phyloP scores from a whole-genome alignment of 495 filamentous ascomycete genomes.

The Penicillium flavigenum region DNA sequence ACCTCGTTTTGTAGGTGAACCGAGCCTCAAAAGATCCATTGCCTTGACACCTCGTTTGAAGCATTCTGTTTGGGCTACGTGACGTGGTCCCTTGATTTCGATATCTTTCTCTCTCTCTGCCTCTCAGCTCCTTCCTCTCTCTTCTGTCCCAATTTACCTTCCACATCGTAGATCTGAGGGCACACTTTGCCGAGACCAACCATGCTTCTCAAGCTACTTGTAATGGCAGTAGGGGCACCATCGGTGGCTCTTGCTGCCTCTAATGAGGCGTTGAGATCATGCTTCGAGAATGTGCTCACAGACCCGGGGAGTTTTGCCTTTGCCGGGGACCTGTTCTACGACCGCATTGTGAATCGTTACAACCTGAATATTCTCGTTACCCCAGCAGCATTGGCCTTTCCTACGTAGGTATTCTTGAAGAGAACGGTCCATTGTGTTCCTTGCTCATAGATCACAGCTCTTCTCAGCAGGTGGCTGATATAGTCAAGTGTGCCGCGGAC shows the following conservation, averaged over 20 bases:
- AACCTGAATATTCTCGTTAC: neutral
- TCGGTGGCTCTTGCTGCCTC: neutral
- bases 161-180: neutral
- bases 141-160: neutral
- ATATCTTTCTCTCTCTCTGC: neutral
- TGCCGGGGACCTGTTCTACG: neutral
- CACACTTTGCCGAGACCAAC: neutral
- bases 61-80: neutral
- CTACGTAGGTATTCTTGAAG: neutral
- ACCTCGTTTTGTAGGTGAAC: neutral
- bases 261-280: neutral
- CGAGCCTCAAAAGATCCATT: neutral
- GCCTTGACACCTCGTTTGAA: neutral
- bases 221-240: neutral
- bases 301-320: neutral
- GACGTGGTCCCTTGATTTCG: neutral
- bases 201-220: neutral
- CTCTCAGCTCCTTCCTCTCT: neutral
- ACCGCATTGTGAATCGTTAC: neutral
- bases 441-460: neutral
- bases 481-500: neutral
- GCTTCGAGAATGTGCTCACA: neutral
- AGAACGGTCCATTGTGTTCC: neutral
- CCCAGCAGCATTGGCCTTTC: neutral
- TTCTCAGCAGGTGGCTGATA: neutral